Percentiles rank a stretch among this genome's conserved stretches.
phyloP scores from a whole-genome alignment of 1,284 basidiomycete genomes.

The Pseudozyma tsukubaensis region DNA sequence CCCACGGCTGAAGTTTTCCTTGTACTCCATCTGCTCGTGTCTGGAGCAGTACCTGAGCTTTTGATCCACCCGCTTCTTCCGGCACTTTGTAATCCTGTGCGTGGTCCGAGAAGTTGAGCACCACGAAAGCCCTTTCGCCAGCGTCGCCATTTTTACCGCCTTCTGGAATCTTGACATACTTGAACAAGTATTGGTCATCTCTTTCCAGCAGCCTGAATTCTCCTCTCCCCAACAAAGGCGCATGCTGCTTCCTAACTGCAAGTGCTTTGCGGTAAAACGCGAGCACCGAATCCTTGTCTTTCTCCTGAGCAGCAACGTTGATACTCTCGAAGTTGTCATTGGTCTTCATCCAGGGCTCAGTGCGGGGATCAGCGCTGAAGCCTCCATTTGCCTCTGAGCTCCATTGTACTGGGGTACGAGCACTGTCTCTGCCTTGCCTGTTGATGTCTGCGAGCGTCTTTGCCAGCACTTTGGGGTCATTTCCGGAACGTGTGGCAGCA shows the following conservation, averaged over 20 bases:
- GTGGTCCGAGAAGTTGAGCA: constrained; percentile 41
- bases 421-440: constrained; percentile 78
- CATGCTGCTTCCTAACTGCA: constrained; percentile 73
- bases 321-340: constrained; percentile 77
- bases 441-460: constrained; percentile 72
- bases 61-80: constrained; percentile 21
- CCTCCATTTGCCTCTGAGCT: constrained; percentile 74
- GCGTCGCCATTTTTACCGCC: constrained; percentile 66
- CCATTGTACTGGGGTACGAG: constrained; percentile 79
- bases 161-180: constrained; percentile 71
- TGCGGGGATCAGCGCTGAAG: constrained; percentile 73
- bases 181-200: constrained; percentile 73
- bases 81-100: constrained; percentile 27
- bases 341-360: constrained; percentile 79
- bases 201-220: constrained; percentile 73
- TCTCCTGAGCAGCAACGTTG: constrained; percentile 74
- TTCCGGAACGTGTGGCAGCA: constrained; percentile 18
- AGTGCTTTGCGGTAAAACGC: constrained; percentile 76
- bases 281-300: constrained; percentile 73
- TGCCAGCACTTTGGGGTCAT: constrained; percentile 68
- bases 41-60: constrained; percentile 18
- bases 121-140: constrained; percentile 23
- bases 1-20: constrained; percentile 26
- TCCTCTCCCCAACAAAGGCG: constrained; percentile 74
- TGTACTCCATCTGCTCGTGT: constrained; percentile 6